Conservation (phyloP, 192 early-diverging fungal genomes). For the Dissophora globulifera region DNA sequence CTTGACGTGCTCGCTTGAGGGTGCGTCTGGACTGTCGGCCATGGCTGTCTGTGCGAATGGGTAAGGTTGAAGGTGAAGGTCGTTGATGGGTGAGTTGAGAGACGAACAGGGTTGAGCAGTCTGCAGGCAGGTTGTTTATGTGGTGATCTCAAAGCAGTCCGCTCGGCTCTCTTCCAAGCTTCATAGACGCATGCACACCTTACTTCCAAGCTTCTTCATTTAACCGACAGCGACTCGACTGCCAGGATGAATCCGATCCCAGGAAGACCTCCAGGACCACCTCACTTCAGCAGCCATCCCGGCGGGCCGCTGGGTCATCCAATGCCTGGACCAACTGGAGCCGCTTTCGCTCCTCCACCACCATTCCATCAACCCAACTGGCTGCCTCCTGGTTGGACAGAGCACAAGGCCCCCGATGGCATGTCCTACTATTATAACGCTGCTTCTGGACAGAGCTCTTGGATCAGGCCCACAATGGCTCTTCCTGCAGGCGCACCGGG, state of each 20-base stretch:
- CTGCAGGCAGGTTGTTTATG: background rate
- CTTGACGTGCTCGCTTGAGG: conserved; percentile 48
- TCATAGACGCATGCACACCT: no score
- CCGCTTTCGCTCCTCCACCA: conserved; percentile 19
- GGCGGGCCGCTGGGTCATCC: conserved; percentile 11
- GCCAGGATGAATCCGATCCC: conserved; percentile 5
- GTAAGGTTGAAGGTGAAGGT: background rate
- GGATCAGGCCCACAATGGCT: conserved; percentile 62
- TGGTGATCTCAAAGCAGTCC: conserved; percentile 11
- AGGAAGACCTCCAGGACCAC: conserved; percentile 17
- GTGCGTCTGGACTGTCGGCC: conserved; percentile 52
- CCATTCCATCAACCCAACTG: conserved; percentile 16
- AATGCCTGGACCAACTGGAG: conserved; percentile 16
- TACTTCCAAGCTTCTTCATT: no score
- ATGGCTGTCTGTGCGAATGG: no score
- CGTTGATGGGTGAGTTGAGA: background rate
- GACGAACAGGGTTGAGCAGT: no score
- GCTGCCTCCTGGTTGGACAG: conserved; percentile 70
- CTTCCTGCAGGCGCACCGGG: conserved; percentile 9
- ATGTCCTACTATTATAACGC: conserved; percentile 81
- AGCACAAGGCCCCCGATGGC: conserved; percentile 70
- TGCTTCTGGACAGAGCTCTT: conserved; percentile 73
- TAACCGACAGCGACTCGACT: background rate
- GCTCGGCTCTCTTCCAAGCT: background rate
- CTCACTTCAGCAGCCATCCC: conserved; percentile 14